phyloP scores from a whole-genome alignment of 768 basidiomycete species.

The Polyporus arcularius region DNA sequence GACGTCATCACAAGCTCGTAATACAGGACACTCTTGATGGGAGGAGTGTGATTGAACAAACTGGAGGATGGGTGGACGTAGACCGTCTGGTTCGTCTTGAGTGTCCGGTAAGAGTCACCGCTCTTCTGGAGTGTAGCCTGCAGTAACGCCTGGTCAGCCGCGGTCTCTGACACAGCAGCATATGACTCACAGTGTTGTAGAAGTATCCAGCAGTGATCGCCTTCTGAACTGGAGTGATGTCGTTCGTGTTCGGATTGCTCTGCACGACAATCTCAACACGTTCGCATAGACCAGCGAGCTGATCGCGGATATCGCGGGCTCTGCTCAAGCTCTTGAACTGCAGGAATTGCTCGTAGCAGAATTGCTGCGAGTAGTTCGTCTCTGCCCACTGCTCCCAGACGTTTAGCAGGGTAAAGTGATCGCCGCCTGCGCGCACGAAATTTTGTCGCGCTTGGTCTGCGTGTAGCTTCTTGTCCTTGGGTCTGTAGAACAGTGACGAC shows the following conservation, averaged over 20 bases:
- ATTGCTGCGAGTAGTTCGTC: constrained; percentile 95
- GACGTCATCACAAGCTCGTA: constrained; percentile 98
- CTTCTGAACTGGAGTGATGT: constrained; percentile 93
- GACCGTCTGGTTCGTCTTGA: constrained; percentile 95
- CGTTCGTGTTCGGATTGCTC: constrained; percentile 88
- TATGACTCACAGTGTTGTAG: constrained; percentile 76
- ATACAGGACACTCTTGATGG: constrained; percentile 86
- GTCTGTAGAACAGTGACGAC: constrained; percentile 91
- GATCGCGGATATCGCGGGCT: constrained; percentile 94
- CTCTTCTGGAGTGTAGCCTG: constrained; percentile 92
- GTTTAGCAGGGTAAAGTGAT: constrained; percentile 96
- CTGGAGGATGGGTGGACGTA: constrained; percentile 96
- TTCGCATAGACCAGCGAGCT: constrained; percentile 93
- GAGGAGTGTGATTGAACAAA: constrained; percentile 94
- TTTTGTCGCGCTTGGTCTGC: constrained; percentile 98
- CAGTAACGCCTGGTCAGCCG: background rate
- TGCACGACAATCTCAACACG: constrained; percentile 92
- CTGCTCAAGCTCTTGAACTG: constrained; percentile 94
- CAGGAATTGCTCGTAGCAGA: constrained; percentile 93
- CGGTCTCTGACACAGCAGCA: background rate
- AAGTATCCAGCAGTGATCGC: constrained; percentile 95
- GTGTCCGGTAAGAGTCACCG: constrained; percentile 94
- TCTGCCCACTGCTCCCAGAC: constrained; percentile 99
- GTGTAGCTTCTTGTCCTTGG: constrained; percentile 97
- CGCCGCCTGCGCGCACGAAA: constrained; percentile 93